Percentiles rank a stretch among this genome's conserved stretches.
These are phyloP conservation scores for Pecoramyces ruminantium DNA, from an alignment of 192 early-diverging fungal genomes.

Conservation along the genomic window DNA sequence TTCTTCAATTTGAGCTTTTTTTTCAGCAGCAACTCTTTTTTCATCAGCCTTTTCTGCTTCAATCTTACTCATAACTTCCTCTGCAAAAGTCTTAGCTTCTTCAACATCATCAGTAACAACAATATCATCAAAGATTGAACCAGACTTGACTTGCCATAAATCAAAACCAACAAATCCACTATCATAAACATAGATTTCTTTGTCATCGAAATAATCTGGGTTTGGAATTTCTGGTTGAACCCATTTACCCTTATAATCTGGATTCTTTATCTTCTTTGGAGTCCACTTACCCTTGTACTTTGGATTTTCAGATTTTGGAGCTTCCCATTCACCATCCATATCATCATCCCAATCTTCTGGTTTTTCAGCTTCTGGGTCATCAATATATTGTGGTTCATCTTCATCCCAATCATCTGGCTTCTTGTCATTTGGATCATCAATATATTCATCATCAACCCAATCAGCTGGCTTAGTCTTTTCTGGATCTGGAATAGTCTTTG, in stretches of 20 bases:
- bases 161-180: constrained; percentile 23
- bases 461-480: constrained; percentile 11
- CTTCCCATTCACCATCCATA: constrained; percentile 29
- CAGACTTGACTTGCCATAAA: constrained; percentile 32
- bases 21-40: neutral
- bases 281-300: constrained; percentile 25
- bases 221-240: constrained; percentile 23
- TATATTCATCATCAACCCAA: constrained; percentile 38
- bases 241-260: constrained; percentile 25
- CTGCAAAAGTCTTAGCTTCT: constrained; percentile 20
- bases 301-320: constrained; percentile 21
- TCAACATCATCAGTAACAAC: constrained; percentile 27
- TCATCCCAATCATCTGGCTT: constrained; percentile 63
- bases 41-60: neutral
- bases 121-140: constrained; percentile 31
- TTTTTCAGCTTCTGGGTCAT: constrained; percentile 65
- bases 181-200: constrained; percentile 10
- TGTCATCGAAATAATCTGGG: constrained; percentile 15
- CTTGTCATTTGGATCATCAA: constrained; percentile 51
- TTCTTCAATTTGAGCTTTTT: neutral
- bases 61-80: constrained; percentile 3
- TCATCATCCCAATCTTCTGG: constrained; percentile 68
- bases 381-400: constrained; percentile 50
- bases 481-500: constrained; percentile 20
- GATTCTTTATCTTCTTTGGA: constrained; percentile 26